Percentiles rank a stretch among this genome's conserved stretches.
phyloP scores from a whole-genome alignment of 306 rosid genomes.

The Trifolium dubium region DNA sequence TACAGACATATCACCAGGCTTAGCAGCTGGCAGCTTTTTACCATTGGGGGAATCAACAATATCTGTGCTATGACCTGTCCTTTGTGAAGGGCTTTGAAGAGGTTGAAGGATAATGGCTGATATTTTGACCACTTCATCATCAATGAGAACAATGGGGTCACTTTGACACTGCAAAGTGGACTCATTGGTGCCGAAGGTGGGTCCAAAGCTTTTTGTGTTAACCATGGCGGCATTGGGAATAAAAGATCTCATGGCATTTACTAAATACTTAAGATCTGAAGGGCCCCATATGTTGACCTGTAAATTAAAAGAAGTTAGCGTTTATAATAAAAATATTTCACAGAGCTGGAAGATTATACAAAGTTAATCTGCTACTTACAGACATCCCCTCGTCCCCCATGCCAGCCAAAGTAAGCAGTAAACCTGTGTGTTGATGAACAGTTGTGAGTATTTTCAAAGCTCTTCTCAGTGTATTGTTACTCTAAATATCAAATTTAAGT shows the following conservation, averaged over 20 bases:
- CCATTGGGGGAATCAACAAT: constrained; percentile 44
- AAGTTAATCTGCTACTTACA: constrained; percentile 57
- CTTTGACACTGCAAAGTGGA: constrained; percentile 39
- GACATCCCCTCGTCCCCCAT: constrained; percentile 90
- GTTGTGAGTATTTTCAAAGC: constrained; percentile 37
- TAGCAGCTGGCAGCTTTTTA: constrained; percentile 42
- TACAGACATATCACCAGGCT: constrained; percentile 92
- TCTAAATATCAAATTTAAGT: constrained; percentile 27
- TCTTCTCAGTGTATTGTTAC: constrained; percentile 17
- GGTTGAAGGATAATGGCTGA: constrained; percentile 74
- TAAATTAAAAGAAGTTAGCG: constrained; percentile 39
- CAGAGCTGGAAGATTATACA: constrained; percentile 18
- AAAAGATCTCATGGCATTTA: constrained; percentile 87
- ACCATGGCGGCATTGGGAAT: constrained; percentile 95
- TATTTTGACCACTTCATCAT: constrained; percentile 90
- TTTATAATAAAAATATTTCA: constrained; percentile 26
- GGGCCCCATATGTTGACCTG: constrained; percentile 92
- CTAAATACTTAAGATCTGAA: constrained; percentile 80
- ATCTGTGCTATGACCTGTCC: constrained; percentile 39
- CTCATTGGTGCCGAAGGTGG: constrained; percentile 43
- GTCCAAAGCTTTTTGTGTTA: constrained; percentile 90
- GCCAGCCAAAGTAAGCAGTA: constrained; percentile 93
- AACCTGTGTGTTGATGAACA: constrained; percentile 57
- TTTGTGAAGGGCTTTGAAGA: constrained; percentile 39
- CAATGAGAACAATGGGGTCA: constrained; percentile 74